Conservation (phyloP, 768 basidiomycete genomes). For the Glaciozyma antarctica region DNA sequence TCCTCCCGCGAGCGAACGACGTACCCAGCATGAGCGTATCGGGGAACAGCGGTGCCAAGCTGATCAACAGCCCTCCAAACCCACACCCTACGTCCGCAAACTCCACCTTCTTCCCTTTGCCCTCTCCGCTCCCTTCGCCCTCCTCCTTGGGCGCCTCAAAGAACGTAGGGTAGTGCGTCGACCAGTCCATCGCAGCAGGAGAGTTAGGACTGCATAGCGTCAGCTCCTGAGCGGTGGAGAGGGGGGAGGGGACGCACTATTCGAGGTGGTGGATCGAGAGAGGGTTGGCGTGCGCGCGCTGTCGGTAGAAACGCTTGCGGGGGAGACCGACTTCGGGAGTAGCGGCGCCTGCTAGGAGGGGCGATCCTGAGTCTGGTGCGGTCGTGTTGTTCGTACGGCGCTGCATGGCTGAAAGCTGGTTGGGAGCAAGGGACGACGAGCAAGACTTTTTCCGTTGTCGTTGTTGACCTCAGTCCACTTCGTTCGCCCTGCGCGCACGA, state of each 20-base stretch:
- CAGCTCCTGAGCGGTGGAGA: neutral
- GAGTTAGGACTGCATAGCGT: constrained; percentile 49
- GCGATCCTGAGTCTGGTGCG: no score
- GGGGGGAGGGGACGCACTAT: constrained; percentile 46
- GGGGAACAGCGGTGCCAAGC: constrained; percentile 81
- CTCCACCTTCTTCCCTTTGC: constrained; percentile 60
- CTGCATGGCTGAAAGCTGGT: no score
- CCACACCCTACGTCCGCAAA: constrained; percentile 97
- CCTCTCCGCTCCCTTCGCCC: constrained; percentile 29
- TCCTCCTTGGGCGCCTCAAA: constrained; percentile 31
- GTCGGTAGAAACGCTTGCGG: constrained; percentile 47
- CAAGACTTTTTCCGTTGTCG: no score
- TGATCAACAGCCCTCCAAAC: constrained; percentile 84
- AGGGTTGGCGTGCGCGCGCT: constrained; percentile 48
- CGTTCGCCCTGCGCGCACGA: no score
- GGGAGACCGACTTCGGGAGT: neutral
- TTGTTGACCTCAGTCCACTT: no score
- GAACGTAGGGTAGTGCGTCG: constrained; percentile 67
- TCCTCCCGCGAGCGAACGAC: constrained; percentile 29
- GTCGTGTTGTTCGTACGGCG: no score
- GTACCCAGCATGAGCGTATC: constrained; percentile 85
- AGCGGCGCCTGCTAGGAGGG: neutral
- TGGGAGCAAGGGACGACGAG: no score
- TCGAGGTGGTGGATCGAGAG: constrained; percentile 59
- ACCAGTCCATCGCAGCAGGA: constrained; percentile 71